Evolutionary conservation across 805 yeast species (phyloP).

Genomic region (Torulaspora microellipsoides): DNA sequence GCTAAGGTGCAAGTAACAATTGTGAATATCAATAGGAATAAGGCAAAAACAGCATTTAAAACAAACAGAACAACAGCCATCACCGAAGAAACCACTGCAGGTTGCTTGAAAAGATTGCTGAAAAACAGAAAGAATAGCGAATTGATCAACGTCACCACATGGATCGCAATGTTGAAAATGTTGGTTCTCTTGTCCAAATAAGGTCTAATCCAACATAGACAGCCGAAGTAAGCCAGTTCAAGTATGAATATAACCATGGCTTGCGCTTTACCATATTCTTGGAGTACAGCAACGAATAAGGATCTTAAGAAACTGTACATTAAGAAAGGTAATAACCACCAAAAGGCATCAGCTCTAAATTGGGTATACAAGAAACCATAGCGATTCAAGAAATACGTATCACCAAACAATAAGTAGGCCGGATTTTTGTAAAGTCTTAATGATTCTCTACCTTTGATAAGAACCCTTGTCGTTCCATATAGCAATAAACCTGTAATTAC

Average conservation of each 20-base stretch:
- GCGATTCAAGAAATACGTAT: constrained; percentile 69
- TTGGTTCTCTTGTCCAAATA: constrained; percentile 94
- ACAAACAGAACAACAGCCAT: constrained; percentile 89
- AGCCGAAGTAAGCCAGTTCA: constrained; percentile 66
- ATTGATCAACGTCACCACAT: constrained; percentile 74
- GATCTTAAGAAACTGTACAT: constrained; percentile 68
- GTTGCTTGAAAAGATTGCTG: constrained; percentile 77
- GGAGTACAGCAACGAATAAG: constrained; percentile 81
- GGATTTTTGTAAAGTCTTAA: constrained; percentile 75
- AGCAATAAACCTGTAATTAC: constrained; percentile 54
- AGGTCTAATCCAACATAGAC: constrained; percentile 71
- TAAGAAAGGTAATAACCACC: constrained; percentile 68
- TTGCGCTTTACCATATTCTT: constrained; percentile 73
- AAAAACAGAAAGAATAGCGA: constrained; percentile 85
- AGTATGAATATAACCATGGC: constrained; percentile 70
- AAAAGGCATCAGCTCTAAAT: constrained; percentile 81
- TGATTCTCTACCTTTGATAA: constrained; percentile 70
- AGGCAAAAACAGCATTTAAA: constrained; percentile 83
- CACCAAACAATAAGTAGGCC: constrained; percentile 86
- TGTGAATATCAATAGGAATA: constrained; percentile 76
- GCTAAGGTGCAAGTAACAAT: constrained; percentile 85
- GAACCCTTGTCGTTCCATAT: constrained; percentile 72
- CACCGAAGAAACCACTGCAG: constrained; percentile 82
- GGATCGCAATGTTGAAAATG: constrained; percentile 83
- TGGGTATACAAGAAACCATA: constrained; percentile 93